Percentiles rank a stretch among this genome's conserved stretches.
Evolutionary conservation across 257 asterid genomes (phyloP).

Genomic region (Plantago ovata): DNA sequence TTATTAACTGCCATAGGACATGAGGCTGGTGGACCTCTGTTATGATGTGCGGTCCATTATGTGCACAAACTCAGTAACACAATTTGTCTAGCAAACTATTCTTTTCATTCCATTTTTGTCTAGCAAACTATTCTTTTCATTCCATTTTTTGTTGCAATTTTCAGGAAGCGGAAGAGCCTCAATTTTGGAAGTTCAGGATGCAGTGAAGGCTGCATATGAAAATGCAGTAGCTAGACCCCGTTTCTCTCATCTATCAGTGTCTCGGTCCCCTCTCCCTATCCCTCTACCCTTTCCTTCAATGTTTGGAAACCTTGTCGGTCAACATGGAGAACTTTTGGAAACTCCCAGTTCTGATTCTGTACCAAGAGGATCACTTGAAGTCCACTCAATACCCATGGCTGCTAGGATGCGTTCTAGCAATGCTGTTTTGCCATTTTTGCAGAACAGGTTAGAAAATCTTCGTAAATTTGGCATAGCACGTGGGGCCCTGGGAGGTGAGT

Average conservation of each 20-base stretch:
- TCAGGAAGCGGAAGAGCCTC: constrained; percentile 64
- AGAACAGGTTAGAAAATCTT: constrained; percentile 55
- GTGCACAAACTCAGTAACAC: too few species aligned
- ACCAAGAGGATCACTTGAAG: constrained; percentile 72
- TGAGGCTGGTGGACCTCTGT: too few species aligned
- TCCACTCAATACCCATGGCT: constrained; percentile 85
- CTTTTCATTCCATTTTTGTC: constrained; percentile 2
- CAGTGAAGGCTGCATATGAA: constrained; percentile 55
- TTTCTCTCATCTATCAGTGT: constrained; percentile 68
- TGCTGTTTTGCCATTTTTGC: constrained; percentile 72
- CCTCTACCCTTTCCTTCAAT: constrained; percentile 89
- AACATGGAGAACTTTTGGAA: constrained; percentile 56
- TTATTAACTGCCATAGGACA: neutral
- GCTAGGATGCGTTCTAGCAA: constrained; percentile 81
- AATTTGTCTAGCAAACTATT: neutral
- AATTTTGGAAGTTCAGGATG: constrained; percentile 54
- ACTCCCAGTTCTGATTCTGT: constrained; percentile 33
- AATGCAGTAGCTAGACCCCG: constrained; percentile 45
- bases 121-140: neutral
- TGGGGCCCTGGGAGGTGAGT: constrained; percentile 61
- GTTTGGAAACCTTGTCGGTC: constrained; percentile 58
- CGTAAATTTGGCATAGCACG: constrained; percentile 59
- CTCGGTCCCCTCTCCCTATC: constrained; percentile 83
- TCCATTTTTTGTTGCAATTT: neutral
- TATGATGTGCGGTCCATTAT: neutral